Evolutionary conservation across 2,329 filamentous ascomycete species (phyloP), one percentile per base, ranked within the genome.

Genomic region (Trichoderma brevicompactum): DNA sequence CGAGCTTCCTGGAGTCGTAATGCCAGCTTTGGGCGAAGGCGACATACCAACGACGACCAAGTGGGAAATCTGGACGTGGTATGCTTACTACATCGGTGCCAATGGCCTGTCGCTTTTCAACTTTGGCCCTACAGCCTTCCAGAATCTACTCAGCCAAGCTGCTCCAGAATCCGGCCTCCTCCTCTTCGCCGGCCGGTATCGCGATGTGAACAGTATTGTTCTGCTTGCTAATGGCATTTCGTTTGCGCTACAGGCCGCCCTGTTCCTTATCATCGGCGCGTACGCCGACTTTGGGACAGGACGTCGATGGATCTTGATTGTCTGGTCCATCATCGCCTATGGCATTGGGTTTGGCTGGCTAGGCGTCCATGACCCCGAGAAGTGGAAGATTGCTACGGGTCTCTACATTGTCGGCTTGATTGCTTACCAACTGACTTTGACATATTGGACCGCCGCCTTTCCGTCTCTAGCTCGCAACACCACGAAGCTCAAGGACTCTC

Each of bases 391-490:
- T 8, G 89, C 79, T 0, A 81, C 85, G 0, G 88, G 83, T 0
- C 74, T 91, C 15, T 91, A 91, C 72, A 87, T 90, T 64, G 82
- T 89, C 15, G 88, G 87, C 2, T 74, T 90, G 48, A 87, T 91
- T 68, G 83, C 84, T 1, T 90, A 90, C 69, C 87, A 90, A 74
- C 83, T 88, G 2, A 88, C 86, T 0, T 77, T 90, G 55, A 90
- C 88, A 0, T 90, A 89, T 73, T 90, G 87, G 86, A 89, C 87
- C 0, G 87, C 88, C 0, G 87, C 88, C 0, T 80, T 80, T 49
- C 78, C 78, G 0, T 72, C 74, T 8, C 72, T 80, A 19, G 78
- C 78, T 2, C 75, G 78, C 44, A 79, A 78, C 43, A 74, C 74
- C 5, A 69, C 72, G 0, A 69, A 71, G n/a, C 65, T 79, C 52